Evolutionary conservation across 1,284 basidiomycete genomes (phyloP).

Genomic region (Fomitopsis palustris): DNA sequence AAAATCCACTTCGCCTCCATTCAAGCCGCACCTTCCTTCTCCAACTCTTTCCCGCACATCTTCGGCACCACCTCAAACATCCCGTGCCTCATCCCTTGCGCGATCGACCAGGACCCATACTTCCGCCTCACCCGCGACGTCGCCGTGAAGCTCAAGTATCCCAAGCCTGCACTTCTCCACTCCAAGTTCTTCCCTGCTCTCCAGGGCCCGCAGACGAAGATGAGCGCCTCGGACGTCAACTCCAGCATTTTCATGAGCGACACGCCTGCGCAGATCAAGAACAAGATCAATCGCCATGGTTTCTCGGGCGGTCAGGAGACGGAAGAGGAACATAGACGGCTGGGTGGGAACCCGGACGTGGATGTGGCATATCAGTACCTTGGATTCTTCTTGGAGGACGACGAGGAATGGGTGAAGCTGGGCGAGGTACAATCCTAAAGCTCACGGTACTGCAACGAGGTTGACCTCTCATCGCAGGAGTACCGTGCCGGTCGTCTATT

Average conservation of each 20-base stretch:
- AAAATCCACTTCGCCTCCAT: constrained; percentile 98
- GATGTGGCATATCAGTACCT: constrained; percentile 97
- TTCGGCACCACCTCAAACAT: constrained; percentile 85
- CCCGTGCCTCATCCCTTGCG: constrained; percentile 95
- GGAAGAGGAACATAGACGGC: constrained; percentile 86
- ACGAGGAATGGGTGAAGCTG: constrained; percentile 77
- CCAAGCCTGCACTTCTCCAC: constrained; percentile 91
- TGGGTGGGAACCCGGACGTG: constrained; percentile 93
- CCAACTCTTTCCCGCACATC: constrained; percentile 98
- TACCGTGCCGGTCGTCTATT: constrained; percentile 88
- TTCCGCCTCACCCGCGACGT: constrained; percentile 98
- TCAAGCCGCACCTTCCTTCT: constrained; percentile 96
- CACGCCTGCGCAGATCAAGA: constrained; percentile 91
- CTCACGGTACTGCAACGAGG: not conserved
- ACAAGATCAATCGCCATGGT: constrained; percentile 93
- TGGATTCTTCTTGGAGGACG: constrained; percentile 96
- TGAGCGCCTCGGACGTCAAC: constrained; percentile 93
- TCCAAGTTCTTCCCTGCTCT: constrained; percentile 98
- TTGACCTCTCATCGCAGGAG: constrained; percentile 47
- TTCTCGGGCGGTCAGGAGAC: constrained; percentile 91
- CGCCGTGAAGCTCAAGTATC: constrained; percentile 91
- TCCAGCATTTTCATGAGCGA: constrained; percentile 96
- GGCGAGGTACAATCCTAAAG: constrained; percentile 57
- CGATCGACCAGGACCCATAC: constrained; percentile 97
- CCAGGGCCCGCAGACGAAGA: constrained; percentile 97